Evolutionary conservation across 345 rosid genomes (phyloP).

Genomic region (Cardamine chenopodiifolia): DNA sequence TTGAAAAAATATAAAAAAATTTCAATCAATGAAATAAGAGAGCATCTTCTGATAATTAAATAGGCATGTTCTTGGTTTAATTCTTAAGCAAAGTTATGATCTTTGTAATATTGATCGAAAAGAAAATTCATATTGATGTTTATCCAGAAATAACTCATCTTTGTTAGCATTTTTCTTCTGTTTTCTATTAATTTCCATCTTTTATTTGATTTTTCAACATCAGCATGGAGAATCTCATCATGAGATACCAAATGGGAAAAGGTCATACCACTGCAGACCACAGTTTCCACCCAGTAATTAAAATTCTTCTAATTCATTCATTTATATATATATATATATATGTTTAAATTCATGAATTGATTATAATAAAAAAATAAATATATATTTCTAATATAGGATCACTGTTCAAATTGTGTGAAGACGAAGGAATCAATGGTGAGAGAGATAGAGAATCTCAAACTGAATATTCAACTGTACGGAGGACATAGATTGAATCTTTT

Average conservation of each 20-base stretch:
- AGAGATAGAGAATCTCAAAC: slow-evolving; percentile 29
- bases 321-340: neutral
- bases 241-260: slow-evolving; percentile 31
- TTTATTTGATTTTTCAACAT: neutral
- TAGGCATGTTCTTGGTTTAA: neutral
- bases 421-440: slow-evolving; percentile 28
- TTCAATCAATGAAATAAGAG: neutral
- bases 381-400: slow-evolving; percentile 1
- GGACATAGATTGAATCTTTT: slow-evolving; percentile 19
- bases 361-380: too few relatives aligned
- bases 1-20: neutral
- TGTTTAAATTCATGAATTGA: slow-evolving; percentile 6
- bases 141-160: neutral
- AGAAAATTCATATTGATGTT: neutral
- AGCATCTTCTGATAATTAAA: neutral
- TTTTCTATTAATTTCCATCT: neutral
- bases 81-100: neutral
- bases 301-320: neutral
- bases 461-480: slow-evolving; percentile 20
- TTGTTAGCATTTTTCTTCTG: neutral
- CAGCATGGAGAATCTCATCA: slow-evolving; percentile 39
- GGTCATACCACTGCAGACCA: slow-evolving; percentile 25
- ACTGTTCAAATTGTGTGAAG: neutral
- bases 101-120: slow-evolving; percentile 5
- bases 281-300: slow-evolving; percentile 31